Evolutionary conservation across 129 eudicot species (phyloP), one percentile per base, ranked within the genome.

Genomic region (Lactuca sativa): DNA sequence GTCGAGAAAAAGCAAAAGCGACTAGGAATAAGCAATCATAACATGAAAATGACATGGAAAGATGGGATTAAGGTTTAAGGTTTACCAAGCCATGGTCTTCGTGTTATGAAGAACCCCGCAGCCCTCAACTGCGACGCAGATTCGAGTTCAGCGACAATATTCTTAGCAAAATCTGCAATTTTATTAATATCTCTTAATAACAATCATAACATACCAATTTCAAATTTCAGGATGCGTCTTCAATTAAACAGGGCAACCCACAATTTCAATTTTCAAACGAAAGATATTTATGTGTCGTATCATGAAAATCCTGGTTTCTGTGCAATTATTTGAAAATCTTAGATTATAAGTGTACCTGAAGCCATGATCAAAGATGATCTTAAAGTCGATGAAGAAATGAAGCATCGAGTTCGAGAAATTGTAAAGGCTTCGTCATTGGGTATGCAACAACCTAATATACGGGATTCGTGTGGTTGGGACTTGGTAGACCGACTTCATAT

Each of bases 51-150:
- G 11, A 67, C 15, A 13, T 33, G 10, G 55, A 31, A 74, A 4
- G 16, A 15, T 11, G 52, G 52, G 11, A 44, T 9, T 44, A 53
- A 68, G 38, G 21, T 56, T 41, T 44, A 53, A 68, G 38, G 21
- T 56, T 41, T 86, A 93, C 97, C 98, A 65, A 93, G 97, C 98
- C 98, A 93, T n/a, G 98, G 98, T 78, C 98, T 85, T 49, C 85
- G 88, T 16, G 96, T 85, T 3, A 87, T 77, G 54, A 85, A 77
- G 85, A 82, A 93, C 6, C 86, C 95, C 34, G 98, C 92, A 62
- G 89, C 85, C 78, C 95, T 90, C 66, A 80, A 44, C 25, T 84
- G 83, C 32, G 85, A 81, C 71, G 92, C 96, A 32, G 90, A 71
- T 81, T 93, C 95, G 4, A 89, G 90, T 87, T 92, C 98, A 2